These are phyloP conservation scores for Fusarium dimerum DNA, from an alignment of 2,329 filamentous ascomycete species.

Conservation along the genomic window DNA sequence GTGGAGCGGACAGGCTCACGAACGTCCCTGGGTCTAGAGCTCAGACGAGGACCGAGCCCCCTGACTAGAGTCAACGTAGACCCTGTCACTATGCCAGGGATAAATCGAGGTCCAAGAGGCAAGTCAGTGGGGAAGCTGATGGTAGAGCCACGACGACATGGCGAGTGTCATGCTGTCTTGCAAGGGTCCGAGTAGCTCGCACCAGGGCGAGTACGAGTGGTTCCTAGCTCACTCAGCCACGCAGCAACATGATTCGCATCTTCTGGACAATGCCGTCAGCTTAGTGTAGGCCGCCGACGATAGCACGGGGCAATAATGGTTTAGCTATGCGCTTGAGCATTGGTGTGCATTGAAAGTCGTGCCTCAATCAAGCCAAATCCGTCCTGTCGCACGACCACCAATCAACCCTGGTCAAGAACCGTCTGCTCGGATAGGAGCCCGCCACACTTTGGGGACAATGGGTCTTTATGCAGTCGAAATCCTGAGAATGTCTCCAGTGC, in stretches of 20 bases:
- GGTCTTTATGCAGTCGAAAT: slow-evolving; percentile 16
- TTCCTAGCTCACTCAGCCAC: slow-evolving; percentile 13
- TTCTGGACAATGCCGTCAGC: slow-evolving; percentile 16
- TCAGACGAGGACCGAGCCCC: slow-evolving; percentile 24
- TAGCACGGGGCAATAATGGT: slow-evolving; percentile 25
- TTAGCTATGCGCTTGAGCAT: slow-evolving; percentile 17
- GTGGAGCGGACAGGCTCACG: slow-evolving; percentile 23
- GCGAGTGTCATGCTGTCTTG: slow-evolving; percentile 18
- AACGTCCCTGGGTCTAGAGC: slow-evolving; percentile 14
- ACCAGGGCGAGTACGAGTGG: slow-evolving; percentile 4
- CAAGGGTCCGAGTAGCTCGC: slow-evolving; percentile 8
- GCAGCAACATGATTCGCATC: slow-evolving; percentile 12
- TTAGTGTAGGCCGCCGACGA: slow-evolving; percentile 28
- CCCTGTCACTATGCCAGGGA: slow-evolving; percentile 11
- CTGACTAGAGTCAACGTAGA: slow-evolving; percentile 24
- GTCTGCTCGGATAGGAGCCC: slow-evolving; percentile 21
- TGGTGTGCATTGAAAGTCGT: slow-evolving; percentile 18
- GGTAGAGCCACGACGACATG: slow-evolving; percentile 4
- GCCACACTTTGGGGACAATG: slow-evolving; percentile 20
- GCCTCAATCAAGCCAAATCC: slow-evolving; percentile 5
- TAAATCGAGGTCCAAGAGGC: neutral
- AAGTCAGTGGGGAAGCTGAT: slow-evolving; percentile 5
- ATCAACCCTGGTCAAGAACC: slow-evolving; percentile 29
- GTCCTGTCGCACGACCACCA: slow-evolving; percentile 26
- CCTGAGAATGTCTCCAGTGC: slow-evolving; percentile 18